A percentile compares a stretch with the other conserved stretches of the same genome.
Evolutionary conservation across 208 protist genomes (phyloP).

Genomic region (Novymonas esmeraldas): DNA sequence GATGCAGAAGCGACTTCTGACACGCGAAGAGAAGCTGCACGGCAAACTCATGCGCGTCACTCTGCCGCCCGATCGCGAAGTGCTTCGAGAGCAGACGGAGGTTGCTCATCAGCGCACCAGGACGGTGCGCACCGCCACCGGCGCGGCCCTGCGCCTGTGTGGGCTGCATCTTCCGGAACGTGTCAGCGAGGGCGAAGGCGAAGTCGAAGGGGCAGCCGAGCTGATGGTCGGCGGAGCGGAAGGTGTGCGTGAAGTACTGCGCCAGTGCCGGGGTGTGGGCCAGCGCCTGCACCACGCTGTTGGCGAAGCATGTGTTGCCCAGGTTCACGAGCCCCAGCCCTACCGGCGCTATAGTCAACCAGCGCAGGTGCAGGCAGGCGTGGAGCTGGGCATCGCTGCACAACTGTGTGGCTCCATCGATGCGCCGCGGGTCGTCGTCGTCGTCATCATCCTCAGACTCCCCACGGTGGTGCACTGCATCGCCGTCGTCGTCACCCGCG

Average conservation of each 20-base stretch:
- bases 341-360: slow-evolving; percentile 50
- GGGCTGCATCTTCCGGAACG: slow-evolving; percentile 68
- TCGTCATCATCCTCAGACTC: slow-evolving; percentile 51
- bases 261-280: slow-evolving; percentile 85
- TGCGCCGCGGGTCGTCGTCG: slow-evolving; percentile 74
- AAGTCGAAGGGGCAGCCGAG: slow-evolving; percentile 81
- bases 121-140: slow-evolving; percentile 49
- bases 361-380: slow-evolving; percentile 67
- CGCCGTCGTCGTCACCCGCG: slow-evolving; percentile 7
- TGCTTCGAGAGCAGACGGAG: slow-evolving; percentile 69
- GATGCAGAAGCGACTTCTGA: slow-evolving; percentile 79
- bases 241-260: slow-evolving; percentile 79
- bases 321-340: slow-evolving; percentile 83
- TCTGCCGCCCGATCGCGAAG: slow-evolving; percentile 83
- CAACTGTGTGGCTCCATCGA: slow-evolving; percentile 47
- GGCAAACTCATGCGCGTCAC: slow-evolving; percentile 93
- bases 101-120: slow-evolving; percentile 59
- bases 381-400: slow-evolving; percentile 59
- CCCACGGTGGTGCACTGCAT: no score
- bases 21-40: slow-evolving; percentile 82
- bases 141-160: not conserved
- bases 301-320: slow-evolving; percentile 93
- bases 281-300: slow-evolving; percentile 87
- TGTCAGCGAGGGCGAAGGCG: slow-evolving; percentile 80
- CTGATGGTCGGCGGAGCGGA: slow-evolving; percentile 53